A percentile compares a stretch with the other conserved stretches of the same genome.
These are phyloP conservation scores for Cercospora beticola DNA, from an alignment of 2,329 filamentous ascomycete genomes.

Conservation along the genomic window DNA sequence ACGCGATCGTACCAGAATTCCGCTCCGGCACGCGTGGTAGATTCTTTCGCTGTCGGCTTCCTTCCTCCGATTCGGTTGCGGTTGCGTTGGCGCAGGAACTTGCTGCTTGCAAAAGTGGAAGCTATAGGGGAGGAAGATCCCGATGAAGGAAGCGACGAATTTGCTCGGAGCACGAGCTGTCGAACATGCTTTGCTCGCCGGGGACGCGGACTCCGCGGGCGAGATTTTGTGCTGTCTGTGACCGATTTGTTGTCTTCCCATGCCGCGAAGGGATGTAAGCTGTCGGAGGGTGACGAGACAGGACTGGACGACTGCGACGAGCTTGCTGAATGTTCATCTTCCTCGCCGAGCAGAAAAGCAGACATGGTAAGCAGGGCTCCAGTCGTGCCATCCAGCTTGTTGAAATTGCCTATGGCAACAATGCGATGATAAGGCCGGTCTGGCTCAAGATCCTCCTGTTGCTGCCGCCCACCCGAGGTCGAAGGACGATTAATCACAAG, in stretches of 20 bases:
- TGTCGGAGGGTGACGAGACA: not conserved
- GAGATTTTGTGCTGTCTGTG: not conserved
- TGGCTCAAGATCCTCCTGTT: not conserved
- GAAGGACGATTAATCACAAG: not conserved
- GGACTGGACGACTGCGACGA: not conserved
- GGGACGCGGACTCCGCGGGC: not conserved
- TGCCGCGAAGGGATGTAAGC: not conserved
- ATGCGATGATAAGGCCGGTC: not conserved
- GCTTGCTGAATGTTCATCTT: not conserved
- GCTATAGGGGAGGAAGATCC: not conserved
- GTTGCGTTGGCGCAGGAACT: not conserved
- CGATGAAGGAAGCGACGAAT: not conserved
- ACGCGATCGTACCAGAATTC: slow-evolving; percentile 3
- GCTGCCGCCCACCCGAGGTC: not conserved
- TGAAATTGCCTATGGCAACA: not conserved
- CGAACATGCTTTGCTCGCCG: not conserved
- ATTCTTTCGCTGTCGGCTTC: not conserved
- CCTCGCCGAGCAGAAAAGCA: not conserved
- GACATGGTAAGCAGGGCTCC: not conserved
- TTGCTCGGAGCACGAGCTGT: not conserved
- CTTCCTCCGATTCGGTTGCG: not conserved
- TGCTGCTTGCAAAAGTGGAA: not conserved
- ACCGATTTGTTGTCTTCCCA: not conserved
- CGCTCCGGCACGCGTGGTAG: not conserved
- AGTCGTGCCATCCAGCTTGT: not conserved